Percentiles rank a stretch among this genome's conserved stretches.
These are phyloP conservation scores for Otatea glauca DNA, from an alignment of 176 grass and related monocot genomes.

Conservation along the genomic window DNA sequence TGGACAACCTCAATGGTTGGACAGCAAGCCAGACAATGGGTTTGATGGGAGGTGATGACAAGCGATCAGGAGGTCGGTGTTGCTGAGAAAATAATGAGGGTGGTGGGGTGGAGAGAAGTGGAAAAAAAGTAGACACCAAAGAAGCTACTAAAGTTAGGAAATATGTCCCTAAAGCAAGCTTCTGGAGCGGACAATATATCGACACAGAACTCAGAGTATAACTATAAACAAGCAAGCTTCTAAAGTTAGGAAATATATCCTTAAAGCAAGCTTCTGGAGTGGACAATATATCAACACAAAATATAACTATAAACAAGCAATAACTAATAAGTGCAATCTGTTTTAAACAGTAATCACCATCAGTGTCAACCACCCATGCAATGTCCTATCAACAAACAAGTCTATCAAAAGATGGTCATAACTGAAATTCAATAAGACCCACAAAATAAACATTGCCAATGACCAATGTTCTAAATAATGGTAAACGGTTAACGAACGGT, in stretches of 20 bases:
- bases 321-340: background rate
- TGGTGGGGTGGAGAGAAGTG: background rate
- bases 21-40: background rate
- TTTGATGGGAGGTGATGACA: background rate
- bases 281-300: too few species aligned
- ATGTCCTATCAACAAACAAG: background rate
- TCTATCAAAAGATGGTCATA: background rate
- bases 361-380: background rate
- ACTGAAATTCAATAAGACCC: background rate
- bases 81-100: too few species aligned
- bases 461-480: too few species aligned
- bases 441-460: background rate
- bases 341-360: background rate
- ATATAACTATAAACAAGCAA: background rate
- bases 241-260: too few species aligned
- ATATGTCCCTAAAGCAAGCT: background rate
- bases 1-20: constrained; percentile 11
- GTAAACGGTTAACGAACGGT: too few species aligned
- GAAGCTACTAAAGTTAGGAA: constrained; percentile 11
- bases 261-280: too few species aligned
- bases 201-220: background rate
- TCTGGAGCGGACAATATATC: background rate
- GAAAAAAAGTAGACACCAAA: background rate
- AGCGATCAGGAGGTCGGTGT: background rate
- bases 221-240: too few species aligned